Percentiles rank a stretch among this genome's conserved stretches.
Evolutionary conservation across 1,284 basidiomycete species (phyloP).

Genomic region (Melampsora larici-populina): DNA sequence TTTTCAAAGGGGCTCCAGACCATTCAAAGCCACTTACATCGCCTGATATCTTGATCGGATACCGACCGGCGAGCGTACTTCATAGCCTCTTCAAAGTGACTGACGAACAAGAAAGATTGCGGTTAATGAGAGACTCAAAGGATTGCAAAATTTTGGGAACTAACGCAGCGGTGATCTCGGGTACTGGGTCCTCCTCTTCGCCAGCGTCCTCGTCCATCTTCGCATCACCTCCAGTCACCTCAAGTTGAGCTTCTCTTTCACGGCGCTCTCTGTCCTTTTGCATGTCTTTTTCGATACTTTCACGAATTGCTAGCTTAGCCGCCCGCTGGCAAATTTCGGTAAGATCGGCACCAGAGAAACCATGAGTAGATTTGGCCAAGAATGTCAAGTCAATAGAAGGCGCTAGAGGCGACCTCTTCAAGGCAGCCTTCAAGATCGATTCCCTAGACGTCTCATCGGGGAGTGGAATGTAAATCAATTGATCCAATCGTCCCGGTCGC

Average conservation of each 20-base stretch:
- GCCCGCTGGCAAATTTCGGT: conserved; percentile 98
- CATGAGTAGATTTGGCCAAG: conserved; percentile 90
- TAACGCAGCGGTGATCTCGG: conserved; percentile 75
- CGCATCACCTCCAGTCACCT: conserved; percentile 63
- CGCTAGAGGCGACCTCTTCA: conserved; percentile 88
- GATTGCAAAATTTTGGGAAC: conserved; percentile 44
- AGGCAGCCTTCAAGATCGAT: conserved; percentile 82
- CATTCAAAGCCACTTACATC: conserved; percentile 62
- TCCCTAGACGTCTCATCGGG: conserved; percentile 89
- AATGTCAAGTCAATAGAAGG: conserved; percentile 79
- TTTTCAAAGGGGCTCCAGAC: conserved; percentile 45
- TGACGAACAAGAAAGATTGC: neutral
- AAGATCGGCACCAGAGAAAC: conserved; percentile 98
- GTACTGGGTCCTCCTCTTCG: conserved; percentile 77
- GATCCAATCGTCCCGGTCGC: conserved; percentile 95
- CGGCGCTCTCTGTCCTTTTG: conserved; percentile 72
- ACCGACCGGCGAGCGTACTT: conserved; percentile 83
- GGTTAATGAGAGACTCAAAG: conserved; percentile 23
- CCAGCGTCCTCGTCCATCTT: conserved; percentile 71
- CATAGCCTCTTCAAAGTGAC: conserved; percentile 97
- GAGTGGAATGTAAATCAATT: conserved; percentile 59
- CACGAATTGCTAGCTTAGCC: conserved; percentile 92
- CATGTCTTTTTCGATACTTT: conserved; percentile 91
- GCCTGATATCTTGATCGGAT: conserved; percentile 88
- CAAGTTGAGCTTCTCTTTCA: conserved; percentile 64